phyloP scores from a whole-genome alignment of 1,284 basidiomycete species.

The Takashimella tepidaria region DNA sequence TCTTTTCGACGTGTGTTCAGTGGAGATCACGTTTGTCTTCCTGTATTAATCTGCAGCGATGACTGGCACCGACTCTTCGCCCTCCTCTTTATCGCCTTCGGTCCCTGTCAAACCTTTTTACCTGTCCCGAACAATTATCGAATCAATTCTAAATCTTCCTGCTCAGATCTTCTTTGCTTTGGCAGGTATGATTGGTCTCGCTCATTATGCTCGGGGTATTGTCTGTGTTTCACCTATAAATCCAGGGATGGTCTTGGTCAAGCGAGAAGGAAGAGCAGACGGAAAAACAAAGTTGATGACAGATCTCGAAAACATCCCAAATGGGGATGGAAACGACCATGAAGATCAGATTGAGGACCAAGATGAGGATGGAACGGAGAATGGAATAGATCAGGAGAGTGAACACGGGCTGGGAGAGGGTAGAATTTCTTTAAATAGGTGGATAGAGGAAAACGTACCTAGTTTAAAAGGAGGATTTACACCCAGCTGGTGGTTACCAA shows the following conservation, averaged over 20 bases:
- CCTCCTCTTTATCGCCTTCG: neutral
- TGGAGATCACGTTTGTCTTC: too few relatives aligned
- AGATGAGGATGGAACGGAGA: neutral
- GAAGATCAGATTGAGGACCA: too few relatives aligned
- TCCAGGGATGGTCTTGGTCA: slow-evolving; percentile 15
- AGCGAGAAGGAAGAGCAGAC: neutral
- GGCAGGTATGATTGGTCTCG: slow-evolving; percentile 33
- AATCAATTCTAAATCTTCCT: slow-evolving; percentile 16
- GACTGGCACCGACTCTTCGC: neutral
- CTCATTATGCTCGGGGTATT: slow-evolving; percentile 38
- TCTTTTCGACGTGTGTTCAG: too few relatives aligned
- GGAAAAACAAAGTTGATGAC: too few relatives aligned
- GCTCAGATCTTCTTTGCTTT: slow-evolving; percentile 27
- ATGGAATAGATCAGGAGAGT: neutral
- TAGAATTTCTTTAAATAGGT: slow-evolving; percentile 17
- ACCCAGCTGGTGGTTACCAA: slow-evolving; percentile 48
- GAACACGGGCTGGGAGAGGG: slow-evolving; percentile 4
- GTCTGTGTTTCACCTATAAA: slow-evolving; percentile 28
- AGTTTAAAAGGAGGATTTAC: slow-evolving; percentile 42
- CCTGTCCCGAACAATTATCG: slow-evolving; percentile 2
- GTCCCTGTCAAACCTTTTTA: slow-evolving; percentile 1
- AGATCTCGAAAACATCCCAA: too few relatives aligned
- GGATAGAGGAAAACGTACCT: slow-evolving; percentile 40
- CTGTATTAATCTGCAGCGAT: too few relatives aligned
- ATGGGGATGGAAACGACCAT: too few relatives aligned